Evolutionary conservation across 2,329 filamentous ascomycete species (phyloP).

Genomic region (Penicillium sp.): DNA sequence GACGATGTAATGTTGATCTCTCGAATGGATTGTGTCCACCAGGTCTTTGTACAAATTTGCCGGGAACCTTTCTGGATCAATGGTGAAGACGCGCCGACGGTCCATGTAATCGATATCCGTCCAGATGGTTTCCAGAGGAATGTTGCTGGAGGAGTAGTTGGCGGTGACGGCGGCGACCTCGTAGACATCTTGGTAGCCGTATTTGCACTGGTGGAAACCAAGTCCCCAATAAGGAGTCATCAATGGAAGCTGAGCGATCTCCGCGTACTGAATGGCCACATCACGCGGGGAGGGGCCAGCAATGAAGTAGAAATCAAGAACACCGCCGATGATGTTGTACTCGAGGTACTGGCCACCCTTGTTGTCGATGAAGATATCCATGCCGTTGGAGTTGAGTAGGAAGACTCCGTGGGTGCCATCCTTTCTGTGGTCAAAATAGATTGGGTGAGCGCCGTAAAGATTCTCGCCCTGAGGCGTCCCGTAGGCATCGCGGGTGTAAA

Average conservation of each 20-base stretch:
- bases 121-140: slow-evolving; percentile 45
- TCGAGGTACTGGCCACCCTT: slow-evolving; percentile 60
- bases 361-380: slow-evolving; percentile 66
- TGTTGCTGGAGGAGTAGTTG: slow-evolving; percentile 39
- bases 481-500: slow-evolving; percentile 63
- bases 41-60: slow-evolving; percentile 47
- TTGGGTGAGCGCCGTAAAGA: slow-evolving; percentile 64
- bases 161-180: slow-evolving; percentile 41
- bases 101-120: slow-evolving; percentile 44
- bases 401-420: slow-evolving; percentile 59
- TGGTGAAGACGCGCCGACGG: slow-evolving; percentile 36
- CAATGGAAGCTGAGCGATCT: slow-evolving; percentile 46
- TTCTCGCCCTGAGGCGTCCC: slow-evolving; percentile 57
- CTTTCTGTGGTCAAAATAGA: slow-evolving; percentile 64
- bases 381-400: slow-evolving; percentile 65
- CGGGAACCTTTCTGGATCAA: slow-evolving; percentile 38
- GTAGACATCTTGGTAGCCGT: slow-evolving; percentile 55
- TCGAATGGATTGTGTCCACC: slow-evolving; percentile 63
- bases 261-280: slow-evolving; percentile 54
- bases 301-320: slow-evolving; percentile 64
- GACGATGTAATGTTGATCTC: slow-evolving; percentile 66
- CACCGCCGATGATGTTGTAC: slow-evolving; percentile 69
- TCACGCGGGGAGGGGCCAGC: slow-evolving; percentile 53
- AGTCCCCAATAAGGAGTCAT: slow-evolving; percentile 61
- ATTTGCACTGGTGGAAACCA: slow-evolving; percentile 59